Conservation (phyloP, 2,329 filamentous ascomycete genomes). For the Chaetomium strumarium region DNA sequence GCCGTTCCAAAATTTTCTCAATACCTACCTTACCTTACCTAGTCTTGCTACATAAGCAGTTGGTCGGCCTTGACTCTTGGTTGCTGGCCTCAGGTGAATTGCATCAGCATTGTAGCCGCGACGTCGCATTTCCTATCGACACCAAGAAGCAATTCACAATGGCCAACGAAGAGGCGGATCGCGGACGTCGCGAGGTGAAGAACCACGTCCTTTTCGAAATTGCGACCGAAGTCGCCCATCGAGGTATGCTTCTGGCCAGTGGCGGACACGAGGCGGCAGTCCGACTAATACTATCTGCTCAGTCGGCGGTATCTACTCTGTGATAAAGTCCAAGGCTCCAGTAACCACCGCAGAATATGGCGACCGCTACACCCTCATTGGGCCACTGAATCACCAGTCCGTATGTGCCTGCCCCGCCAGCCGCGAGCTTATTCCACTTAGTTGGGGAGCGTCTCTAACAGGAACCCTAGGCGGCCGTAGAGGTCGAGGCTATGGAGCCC, state of each 20-base stretch:
- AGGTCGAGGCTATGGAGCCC: constrained; percentile 89
- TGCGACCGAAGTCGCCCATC: constrained; percentile 93
- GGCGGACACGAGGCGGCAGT: not conserved
- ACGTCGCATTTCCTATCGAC: constrained; percentile 1
- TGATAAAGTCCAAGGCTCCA: constrained; percentile 97
- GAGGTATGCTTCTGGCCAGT: constrained; percentile 54
- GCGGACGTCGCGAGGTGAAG: constrained; percentile 65
- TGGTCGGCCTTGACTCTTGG: not conserved
- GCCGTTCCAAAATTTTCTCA: not conserved
- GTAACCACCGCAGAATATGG: constrained; percentile 99
- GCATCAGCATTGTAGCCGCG: not conserved
- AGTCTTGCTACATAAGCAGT: not conserved
- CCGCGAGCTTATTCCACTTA: not conserved
- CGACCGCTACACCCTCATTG: constrained; percentile 90
- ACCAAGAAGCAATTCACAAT: constrained; percentile 28
- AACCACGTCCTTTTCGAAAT: constrained; percentile 96
- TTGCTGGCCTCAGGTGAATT: not conserved
- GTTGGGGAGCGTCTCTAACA: constrained; percentile 21
- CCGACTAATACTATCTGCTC: constrained; percentile 23
- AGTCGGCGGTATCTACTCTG: constrained; percentile 99
- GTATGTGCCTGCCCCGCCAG: constrained; percentile 44
- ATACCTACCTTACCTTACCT: no score
- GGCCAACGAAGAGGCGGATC: constrained; percentile 42
- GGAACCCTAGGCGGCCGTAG: constrained; percentile 73
- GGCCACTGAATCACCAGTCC: constrained; percentile 85